Base-by-base conservation (phyloP, 2,329 filamentous ascomycete genomes). In the Cyphellophora europaea region DNA sequence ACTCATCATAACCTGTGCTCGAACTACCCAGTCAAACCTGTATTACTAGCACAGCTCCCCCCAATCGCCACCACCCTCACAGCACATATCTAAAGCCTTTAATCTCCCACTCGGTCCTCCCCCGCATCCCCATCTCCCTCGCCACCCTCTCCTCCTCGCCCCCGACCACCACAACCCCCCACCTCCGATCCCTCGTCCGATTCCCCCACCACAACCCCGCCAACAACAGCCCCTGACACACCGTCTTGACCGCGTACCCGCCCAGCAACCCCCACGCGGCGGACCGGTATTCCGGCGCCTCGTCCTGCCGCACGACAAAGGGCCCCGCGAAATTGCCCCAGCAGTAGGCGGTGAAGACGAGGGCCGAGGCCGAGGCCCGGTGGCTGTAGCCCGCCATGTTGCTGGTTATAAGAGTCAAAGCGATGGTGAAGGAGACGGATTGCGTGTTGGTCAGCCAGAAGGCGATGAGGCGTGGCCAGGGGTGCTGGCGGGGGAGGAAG, bases 51-150 rank as follows among this genome's bases (percentile, higher is more conserved):
- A n/a, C n/a, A n/a, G n/a, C n/a, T n/a, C n/a, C n/a, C n/a, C n/a
- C n/a, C n/a, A n/a, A n/a, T n/a, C n/a, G n/a, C n/a, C n/a, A n/a
- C n/a, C n/a, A n/a, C n/a, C n/a, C n/a, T n/a, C 32, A 55, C 5
- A 56, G 38, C 5, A 64, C 59, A 42, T 64, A 65, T 28, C 61
- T 44, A 35, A 66, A 65, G 17, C 62, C 52, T 40, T 57, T 62
- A 36, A 65, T 65, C 38, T 63, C 53, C 38, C 62, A 63, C 42
- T 36, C 34, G 2, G 34, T 64, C 23, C 52, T 37, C 35, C 63
- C 59, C 33, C 52, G 50, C 59, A 64, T 66, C 1, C 60, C 60
- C 3, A 53, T 54, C 32, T 64, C 58, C 13, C 59, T 48, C 49
- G 53, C 52, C 23, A 43, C 30, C 32, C 50, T 43, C 47, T 58